Percentiles rank a stretch among this genome's conserved stretches.
Evolutionary conservation across 495 filamentous ascomycete genomes (phyloP).

Genomic region (Aspergillus egyptiacus): DNA sequence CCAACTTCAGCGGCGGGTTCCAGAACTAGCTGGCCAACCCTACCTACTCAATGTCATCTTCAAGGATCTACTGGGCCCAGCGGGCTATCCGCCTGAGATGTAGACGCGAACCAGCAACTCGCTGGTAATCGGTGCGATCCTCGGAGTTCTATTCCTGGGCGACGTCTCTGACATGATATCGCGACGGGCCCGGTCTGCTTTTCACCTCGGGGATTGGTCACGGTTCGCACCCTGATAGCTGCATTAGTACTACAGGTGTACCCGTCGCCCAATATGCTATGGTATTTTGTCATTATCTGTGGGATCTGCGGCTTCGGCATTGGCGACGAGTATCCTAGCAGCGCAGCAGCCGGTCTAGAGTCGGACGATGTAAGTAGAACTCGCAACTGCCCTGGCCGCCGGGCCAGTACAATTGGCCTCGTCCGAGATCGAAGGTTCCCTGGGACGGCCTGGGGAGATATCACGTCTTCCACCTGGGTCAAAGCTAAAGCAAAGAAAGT

Average conservation of each 20-base stretch:
- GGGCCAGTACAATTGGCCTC: too few relatives aligned
- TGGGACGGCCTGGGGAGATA: too few relatives aligned
- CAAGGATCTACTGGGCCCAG: conserved; percentile 25
- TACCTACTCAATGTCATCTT: conserved; percentile 38
- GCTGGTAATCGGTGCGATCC: conserved; percentile 30
- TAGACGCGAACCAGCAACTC: conserved; percentile 34
- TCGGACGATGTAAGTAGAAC: conserved; percentile 28
- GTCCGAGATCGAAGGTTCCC: too few relatives aligned
- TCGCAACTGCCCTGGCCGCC: too few relatives aligned
- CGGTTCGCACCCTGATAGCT: conserved; percentile 31
- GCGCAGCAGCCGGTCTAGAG: conserved; percentile 30
- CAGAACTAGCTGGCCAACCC: conserved; percentile 32
- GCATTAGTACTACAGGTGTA: conserved; percentile 29
- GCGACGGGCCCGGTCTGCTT: conserved; percentile 25
- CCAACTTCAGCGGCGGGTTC: conserved; percentile 36
- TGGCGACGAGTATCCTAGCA: conserved; percentile 33
- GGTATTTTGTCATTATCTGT: conserved; percentile 32
- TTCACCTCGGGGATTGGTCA: conserved; percentile 31
- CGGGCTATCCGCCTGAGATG: conserved; percentile 29
- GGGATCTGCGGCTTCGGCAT: conserved; percentile 32
- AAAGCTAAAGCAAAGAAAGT: too few relatives aligned
- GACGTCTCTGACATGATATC: conserved; percentile 32
- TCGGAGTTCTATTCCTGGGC: conserved; percentile 29
- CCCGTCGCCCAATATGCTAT: conserved; percentile 30
- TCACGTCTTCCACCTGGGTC: too few relatives aligned